phyloP scores from a whole-genome alignment of 2,329 filamentous ascomycete genomes.

The Septoria petroselini region DNA sequence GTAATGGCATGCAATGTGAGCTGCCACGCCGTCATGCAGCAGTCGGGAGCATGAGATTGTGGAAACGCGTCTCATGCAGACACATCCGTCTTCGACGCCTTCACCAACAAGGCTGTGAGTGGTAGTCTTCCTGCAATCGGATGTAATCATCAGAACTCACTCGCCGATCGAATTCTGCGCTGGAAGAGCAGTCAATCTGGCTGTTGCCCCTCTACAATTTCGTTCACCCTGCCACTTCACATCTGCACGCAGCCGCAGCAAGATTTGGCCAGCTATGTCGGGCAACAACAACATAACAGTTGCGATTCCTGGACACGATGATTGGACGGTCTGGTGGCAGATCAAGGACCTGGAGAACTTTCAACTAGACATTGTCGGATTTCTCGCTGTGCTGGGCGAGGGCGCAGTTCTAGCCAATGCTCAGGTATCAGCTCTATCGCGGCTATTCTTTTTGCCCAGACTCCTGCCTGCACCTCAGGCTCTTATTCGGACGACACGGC shows the following conservation, averaged over 20 bases:
- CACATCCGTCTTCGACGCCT: background rate
- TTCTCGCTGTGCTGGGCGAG: slow-evolving; percentile 54
- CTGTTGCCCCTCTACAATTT: too few species aligned
- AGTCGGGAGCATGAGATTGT: too few species aligned
- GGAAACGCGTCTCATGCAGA: background rate
- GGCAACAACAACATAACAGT: slow-evolving; percentile 32
- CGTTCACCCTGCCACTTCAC: too few species aligned
- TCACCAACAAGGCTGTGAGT: background rate
- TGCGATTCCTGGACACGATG: slow-evolving; percentile 24
- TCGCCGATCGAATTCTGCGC: too few species aligned
- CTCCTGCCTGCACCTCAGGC: slow-evolving; percentile 52
- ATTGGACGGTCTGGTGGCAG: slow-evolving; percentile 40
- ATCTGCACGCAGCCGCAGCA: too few species aligned
- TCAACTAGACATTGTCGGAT: slow-evolving; percentile 56
- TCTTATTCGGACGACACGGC: slow-evolving; percentile 47
- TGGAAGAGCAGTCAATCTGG: too few species aligned
- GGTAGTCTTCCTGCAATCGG: too few species aligned
- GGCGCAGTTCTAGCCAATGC: slow-evolving; percentile 50
- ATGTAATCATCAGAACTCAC: too few species aligned
- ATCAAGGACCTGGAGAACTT: slow-evolving; percentile 39
- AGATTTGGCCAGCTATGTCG: slow-evolving; percentile 27
- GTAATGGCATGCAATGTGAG: too few species aligned
- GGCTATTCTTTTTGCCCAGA: slow-evolving; percentile 50
- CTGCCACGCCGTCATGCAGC: too few species aligned
- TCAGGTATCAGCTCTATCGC: slow-evolving; percentile 50